Evolutionary conservation across 192 early-diverging fungal genomes (phyloP).

Genomic region (Backusella tuberculispora): DNA sequence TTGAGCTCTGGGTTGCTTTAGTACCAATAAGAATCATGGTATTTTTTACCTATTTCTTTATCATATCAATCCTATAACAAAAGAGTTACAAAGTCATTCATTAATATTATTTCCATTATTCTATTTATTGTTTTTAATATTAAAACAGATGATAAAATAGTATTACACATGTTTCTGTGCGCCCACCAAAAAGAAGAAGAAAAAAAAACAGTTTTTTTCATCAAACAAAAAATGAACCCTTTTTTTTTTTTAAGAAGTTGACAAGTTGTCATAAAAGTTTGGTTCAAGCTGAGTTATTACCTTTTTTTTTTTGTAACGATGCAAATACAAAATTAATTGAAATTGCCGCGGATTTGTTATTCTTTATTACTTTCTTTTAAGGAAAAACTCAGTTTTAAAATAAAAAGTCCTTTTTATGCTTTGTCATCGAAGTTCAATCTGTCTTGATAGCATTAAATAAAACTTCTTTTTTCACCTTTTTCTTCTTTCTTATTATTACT

Average conservation of each 20-base stretch:
- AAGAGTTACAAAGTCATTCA: no score
- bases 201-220: background rate
- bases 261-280: background rate
- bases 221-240: background rate
- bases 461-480: no score
- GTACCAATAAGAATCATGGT: no score
- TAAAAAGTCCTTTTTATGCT: background rate
- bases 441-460: background rate
- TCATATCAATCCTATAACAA: no score
- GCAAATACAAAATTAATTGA: background rate
- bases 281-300: background rate
- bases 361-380: background rate
- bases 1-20: no score
- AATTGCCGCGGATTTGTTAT: background rate
- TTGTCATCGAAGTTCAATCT: background rate
- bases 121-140: no score
- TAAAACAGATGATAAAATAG: no score
- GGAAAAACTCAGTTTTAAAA: background rate
- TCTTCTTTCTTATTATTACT: background rate
- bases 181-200: no score
- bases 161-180: no score
- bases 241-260: background rate
- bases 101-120: no score
- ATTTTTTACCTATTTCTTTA: no score
- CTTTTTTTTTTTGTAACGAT: background rate